Evolutionary conservation across 768 basidiomycete genomes (phyloP).

Genomic region (Pulveroboletus frians): DNA sequence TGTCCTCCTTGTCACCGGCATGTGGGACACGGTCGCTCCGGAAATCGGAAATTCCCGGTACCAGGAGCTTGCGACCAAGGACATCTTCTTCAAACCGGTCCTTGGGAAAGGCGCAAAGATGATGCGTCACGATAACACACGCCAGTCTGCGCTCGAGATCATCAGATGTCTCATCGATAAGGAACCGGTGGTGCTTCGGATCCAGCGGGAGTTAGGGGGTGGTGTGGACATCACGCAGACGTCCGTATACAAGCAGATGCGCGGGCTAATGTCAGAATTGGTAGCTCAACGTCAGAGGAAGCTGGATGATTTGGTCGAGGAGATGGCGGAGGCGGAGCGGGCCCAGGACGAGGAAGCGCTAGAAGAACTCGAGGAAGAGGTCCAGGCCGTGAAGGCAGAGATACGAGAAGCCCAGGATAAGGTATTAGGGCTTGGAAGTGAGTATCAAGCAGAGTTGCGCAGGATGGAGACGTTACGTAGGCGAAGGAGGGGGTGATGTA

Average conservation of each 20-base stretch:
- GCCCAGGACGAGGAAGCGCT: constrained; percentile 41
- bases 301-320: constrained; percentile 38
- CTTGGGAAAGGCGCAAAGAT: constrained; percentile 43
- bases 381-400: constrained; percentile 20
- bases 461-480: constrained; percentile 21
- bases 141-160: constrained; percentile 42
- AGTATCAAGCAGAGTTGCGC: constrained; percentile 25
- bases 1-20: constrained; percentile 48
- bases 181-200: constrained; percentile 38
- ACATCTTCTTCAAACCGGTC: constrained; percentile 48
- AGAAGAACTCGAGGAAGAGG: constrained; percentile 40
- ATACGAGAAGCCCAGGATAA: constrained; percentile 22
- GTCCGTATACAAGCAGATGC: constrained; percentile 47
- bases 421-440: constrained; percentile 18
- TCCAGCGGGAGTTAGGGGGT: constrained; percentile 50
- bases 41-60: constrained; percentile 37
- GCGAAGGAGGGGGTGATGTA: constrained; percentile 4
- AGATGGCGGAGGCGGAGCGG: constrained; percentile 42
- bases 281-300: constrained; percentile 41
- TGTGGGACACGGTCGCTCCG: constrained; percentile 41
- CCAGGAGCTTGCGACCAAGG: constrained; percentile 36
- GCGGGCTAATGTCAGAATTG: constrained; percentile 43
- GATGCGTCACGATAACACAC: constrained; percentile 39
- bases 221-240: constrained; percentile 46
- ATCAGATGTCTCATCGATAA: constrained; percentile 37